A percentile compares a stretch with the other conserved stretches of the same genome.
Evolutionary conservation across 257 asterid genomes (phyloP).

Genomic region (Mitragyna speciosa): DNA sequence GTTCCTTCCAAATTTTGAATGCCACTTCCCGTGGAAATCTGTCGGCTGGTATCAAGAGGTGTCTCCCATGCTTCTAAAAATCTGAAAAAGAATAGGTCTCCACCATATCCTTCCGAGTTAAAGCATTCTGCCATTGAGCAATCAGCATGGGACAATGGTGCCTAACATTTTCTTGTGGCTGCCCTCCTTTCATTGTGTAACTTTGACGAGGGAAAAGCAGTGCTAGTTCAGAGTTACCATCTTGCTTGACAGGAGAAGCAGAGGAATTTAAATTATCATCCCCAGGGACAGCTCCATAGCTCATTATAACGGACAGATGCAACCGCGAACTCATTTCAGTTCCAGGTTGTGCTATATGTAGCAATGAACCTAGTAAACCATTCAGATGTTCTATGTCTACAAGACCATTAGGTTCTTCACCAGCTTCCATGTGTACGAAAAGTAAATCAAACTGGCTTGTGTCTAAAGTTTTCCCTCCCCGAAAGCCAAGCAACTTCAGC

Average conservation of each 20-base stretch:
- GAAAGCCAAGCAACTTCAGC: constrained; percentile 72
- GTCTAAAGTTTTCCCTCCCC: constrained; percentile 57
- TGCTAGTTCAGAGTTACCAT: too few species aligned
- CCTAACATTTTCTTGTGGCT: constrained; percentile 61
- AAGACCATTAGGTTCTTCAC: constrained; percentile 35
- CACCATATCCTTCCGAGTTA: constrained; percentile 79
- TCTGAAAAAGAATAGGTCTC: too few species aligned
- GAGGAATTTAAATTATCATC: constrained; percentile 40
- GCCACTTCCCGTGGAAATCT: too few species aligned
- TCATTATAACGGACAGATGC: constrained; percentile 71
- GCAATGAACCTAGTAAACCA: constrained; percentile 55
- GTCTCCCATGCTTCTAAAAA: too few species aligned
- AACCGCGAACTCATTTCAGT: constrained; percentile 55
- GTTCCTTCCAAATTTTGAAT: too few species aligned
- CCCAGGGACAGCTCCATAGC: constrained; percentile 64
- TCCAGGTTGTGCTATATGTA: constrained; percentile 42
- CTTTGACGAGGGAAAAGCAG: too few species aligned
- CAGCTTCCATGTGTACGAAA: constrained; percentile 59
- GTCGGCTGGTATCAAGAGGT: too few species aligned
- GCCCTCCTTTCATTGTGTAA: constrained; percentile 67
- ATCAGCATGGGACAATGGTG: constrained; percentile 63
- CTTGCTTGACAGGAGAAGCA: constrained; percentile 25
- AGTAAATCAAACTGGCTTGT: constrained; percentile 55
- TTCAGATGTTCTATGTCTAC: constrained; percentile 47
- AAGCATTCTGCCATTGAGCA: constrained; percentile 91